phyloP scores from a whole-genome alignment of 129 eudicot species.

The Lactuca saligna region DNA sequence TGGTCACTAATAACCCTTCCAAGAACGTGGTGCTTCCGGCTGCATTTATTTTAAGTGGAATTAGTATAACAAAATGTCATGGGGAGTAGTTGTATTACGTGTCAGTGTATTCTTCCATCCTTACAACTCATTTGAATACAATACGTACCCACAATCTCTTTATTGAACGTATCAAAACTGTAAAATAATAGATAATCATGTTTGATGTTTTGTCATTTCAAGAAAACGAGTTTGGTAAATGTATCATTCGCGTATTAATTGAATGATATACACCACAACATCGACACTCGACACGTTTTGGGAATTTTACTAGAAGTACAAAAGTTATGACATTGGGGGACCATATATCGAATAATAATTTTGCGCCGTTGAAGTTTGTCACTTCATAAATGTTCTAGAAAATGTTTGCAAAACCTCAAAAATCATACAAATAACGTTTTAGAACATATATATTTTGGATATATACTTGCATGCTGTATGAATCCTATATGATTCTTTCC shows the following conservation, averaged over 20 bases:
- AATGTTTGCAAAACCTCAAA: neutral
- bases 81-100: neutral
- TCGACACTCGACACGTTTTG: neutral
- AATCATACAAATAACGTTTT: neutral
- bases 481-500: neutral
- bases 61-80: neutral
- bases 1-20: constrained; percentile 53
- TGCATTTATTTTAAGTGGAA: constrained; percentile 27
- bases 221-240: constrained; percentile 3
- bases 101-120: neutral
- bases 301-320: neutral
- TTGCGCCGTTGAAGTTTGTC: neutral
- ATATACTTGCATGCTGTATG: neutral
- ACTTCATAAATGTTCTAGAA: constrained; percentile 6
- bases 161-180: neutral
- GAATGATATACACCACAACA: constrained; percentile 1
- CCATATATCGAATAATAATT: constrained; percentile 10
- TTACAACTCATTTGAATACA: constrained; percentile 2
- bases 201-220: constrained; percentile 1
- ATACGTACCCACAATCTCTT: neutral
- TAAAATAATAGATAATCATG: neutral
- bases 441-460: too few relatives aligned
- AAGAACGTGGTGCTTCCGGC: constrained; percentile 70
- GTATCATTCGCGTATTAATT: neutral
- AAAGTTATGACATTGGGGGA: neutral